Conservation (phyloP, 169 alveolate genomes). For the Cryptosporidium parvum region DNA sequence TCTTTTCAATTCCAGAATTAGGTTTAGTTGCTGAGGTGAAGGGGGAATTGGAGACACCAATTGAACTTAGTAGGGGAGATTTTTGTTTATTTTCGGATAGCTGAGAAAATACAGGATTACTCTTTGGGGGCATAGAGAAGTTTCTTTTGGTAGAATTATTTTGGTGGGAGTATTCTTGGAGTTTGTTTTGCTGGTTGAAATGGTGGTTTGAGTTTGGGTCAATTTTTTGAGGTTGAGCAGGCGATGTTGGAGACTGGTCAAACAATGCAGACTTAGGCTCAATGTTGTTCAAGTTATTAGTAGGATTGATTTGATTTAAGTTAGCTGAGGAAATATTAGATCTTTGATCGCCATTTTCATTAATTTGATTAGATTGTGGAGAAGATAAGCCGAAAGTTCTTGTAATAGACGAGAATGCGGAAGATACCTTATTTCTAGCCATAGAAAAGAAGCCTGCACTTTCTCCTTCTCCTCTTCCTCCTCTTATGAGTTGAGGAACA, state of each 20-base stretch:
- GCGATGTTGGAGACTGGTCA: background rate
- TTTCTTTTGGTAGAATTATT: conserved; percentile 19
- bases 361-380: background rate
- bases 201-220: background rate
- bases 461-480: background rate
- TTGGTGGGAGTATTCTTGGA: background rate
- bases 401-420: conserved; percentile 67
- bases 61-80: background rate
- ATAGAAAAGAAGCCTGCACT: conserved; percentile 24
- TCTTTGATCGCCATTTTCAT: background rate
- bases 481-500: background rate
- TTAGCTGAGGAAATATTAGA: background rate
- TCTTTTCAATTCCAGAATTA: background rate
- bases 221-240: background rate
- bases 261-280: background rate
- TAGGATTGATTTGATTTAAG: background rate
- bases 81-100: background rate
- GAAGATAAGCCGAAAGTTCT: conserved; percentile 47
- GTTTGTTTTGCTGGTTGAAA: background rate
- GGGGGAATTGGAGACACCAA: background rate
- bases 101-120: background rate
- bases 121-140: conserved; percentile 31
- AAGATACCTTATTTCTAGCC: conserved; percentile 65
- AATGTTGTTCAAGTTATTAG: background rate
- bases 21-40: background rate